These are phyloP conservation scores for Backusella tarrabulga DNA, from an alignment of 192 early-diverging fungal genomes.

Conservation along the genomic window DNA sequence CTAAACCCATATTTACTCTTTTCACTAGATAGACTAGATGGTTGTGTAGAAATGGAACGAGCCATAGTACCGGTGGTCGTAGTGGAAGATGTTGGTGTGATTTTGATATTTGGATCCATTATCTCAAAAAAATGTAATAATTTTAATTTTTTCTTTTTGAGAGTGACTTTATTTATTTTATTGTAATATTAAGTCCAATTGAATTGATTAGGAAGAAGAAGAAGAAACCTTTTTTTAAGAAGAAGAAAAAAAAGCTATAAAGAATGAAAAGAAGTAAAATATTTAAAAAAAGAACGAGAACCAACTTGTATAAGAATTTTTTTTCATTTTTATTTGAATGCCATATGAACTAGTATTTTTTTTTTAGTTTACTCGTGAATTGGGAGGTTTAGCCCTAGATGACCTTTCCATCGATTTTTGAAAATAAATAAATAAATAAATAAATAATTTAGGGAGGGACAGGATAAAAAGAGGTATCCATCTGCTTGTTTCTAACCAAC, in stretches of 20 bases:
- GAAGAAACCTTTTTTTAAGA: not conserved
- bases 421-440: not conserved
- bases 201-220: not conserved
- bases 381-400: not conserved
- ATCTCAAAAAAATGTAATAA: not conserved
- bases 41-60: conserved; percentile 10
- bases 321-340: not conserved
- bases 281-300: not conserved
- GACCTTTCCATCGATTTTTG: not conserved
- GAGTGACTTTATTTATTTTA: not conserved
- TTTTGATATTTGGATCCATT: conserved; percentile 3
- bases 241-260: not conserved
- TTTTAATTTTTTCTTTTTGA: not conserved
- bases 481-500: not conserved
- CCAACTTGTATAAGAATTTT: not conserved
- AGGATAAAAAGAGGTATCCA: not conserved
- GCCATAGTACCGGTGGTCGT: conserved; percentile 10
- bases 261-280: not conserved
- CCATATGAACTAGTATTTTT: not conserved
- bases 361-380: not conserved
- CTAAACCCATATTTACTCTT: conserved; percentile 7
- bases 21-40: not conserved
- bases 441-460: not conserved
- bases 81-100: conserved; percentile 8
- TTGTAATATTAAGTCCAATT: not conserved